Percentiles rank a stretch among this genome's conserved stretches.
phyloP scores from a whole-genome alignment of 1,139 yeast species.

The Saccharomyces hybrid region DNA sequence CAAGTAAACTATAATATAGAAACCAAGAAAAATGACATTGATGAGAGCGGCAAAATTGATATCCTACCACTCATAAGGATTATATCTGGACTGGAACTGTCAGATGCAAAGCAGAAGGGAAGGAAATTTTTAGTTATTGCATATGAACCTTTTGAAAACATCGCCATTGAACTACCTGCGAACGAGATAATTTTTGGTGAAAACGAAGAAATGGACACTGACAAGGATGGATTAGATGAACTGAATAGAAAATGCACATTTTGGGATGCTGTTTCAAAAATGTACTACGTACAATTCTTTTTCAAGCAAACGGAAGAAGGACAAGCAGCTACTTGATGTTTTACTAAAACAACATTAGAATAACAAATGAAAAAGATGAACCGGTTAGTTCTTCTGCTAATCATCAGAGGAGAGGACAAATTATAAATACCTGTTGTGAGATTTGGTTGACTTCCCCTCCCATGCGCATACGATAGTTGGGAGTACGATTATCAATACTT shows the following conservation, averaged over 20 bases:
- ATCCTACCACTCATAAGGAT: constrained; percentile 44
- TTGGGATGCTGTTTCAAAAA: constrained; percentile 21
- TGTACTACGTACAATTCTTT: constrained; percentile 23
- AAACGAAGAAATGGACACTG: constrained; percentile 5
- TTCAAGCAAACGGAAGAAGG: constrained; percentile 7
- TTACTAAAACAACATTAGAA: no score
- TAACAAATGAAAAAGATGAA: background rate
- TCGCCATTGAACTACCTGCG: constrained; percentile 50
- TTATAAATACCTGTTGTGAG: no score
- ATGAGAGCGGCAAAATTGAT: constrained; percentile 5
- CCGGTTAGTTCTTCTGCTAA: no score
- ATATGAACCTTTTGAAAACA: constrained; percentile 59
- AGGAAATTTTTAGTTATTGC: constrained; percentile 49
- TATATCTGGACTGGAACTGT: constrained; percentile 49
- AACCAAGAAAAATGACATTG: constrained; percentile 28
- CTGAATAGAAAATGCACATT: constrained; percentile 21
- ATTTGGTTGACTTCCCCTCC: no score
- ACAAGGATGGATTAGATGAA: constrained; percentile 15
- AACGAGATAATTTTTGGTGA: constrained; percentile 13
- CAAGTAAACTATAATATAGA: constrained; percentile 38
- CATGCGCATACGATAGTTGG: no score
- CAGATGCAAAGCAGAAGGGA: constrained; percentile 33
- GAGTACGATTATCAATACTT: no score
- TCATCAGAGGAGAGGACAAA: no score
- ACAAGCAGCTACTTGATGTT: background rate